Base-by-base conservation (phyloP, 495 filamentous ascomycete species). In the Daldinia grandis region DNA sequence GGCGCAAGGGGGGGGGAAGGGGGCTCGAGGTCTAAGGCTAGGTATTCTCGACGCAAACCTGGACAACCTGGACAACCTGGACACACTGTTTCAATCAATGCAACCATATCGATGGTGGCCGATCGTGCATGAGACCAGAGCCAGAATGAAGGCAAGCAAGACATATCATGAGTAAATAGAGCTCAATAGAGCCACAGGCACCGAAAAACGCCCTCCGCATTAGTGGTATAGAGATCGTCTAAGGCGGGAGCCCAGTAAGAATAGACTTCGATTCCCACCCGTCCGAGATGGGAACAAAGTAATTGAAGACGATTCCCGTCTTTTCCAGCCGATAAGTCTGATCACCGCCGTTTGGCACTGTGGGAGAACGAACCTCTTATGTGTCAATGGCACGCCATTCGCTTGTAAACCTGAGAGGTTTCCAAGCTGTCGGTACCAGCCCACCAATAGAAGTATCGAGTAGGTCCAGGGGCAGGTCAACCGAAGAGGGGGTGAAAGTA, bases 1-100 rank as follows among this genome's bases (percentile, higher is more conserved):
- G 73, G 70, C 70, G 75, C 73, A 77, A 77, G 75, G 75, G 75
- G 47, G 19, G 47, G 57, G 76, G 76, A 73, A 73, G 75, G 47
- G 19, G 47, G 57, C 67, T 68, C 62, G 37, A 64, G 62, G 51
- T 44, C 56, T 64, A 58, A 31, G 47, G 57, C 40, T 61, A n/a
- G n/a, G n/a, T n/a, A 62, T 35, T 55, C 53, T 63, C 56, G 57
- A 64, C 25, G 24, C 49, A 59, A 60, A 65, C 57, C 68, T 37
- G 51, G 44, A 55, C 59, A 60, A 65, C 57, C 68, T 37, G 51
- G 44, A 55, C 59, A 31, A 62, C 42, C 62, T 24, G 10, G 53
- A 69, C 68, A 72, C 56, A 66, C 61, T 75, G 73, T 74, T 74
- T 77, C 75, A 76, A 75, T 51, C 60, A 55, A 66, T 58, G 72